Evolutionary conservation across 371 early-diverging fungal species (phyloP).

Genomic region (Chytridium lagenaria): DNA sequence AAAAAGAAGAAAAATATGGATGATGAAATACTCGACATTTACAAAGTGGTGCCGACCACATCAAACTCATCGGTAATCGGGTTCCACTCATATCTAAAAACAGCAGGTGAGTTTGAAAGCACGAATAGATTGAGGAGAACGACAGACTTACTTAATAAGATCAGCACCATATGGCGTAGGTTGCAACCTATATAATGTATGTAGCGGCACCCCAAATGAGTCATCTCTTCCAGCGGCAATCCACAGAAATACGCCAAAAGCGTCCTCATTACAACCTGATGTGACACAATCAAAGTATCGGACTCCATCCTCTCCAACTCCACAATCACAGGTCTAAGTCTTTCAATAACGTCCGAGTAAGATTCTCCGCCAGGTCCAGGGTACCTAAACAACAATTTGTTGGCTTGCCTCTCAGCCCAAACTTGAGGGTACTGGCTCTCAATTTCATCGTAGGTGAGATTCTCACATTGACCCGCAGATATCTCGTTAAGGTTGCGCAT

Average conservation of each 20-base stretch:
- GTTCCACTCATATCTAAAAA: conserved; percentile 39
- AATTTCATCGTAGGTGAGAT: conserved; percentile 68
- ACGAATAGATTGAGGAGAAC: conserved; percentile 22
- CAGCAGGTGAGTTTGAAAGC: not conserved
- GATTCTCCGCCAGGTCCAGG: conserved; percentile 88
- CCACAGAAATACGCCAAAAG: conserved; percentile 78
- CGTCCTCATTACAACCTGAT: conserved; percentile 71
- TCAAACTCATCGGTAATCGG: conserved; percentile 49
- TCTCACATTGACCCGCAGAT: conserved; percentile 76
- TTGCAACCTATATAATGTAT: conserved; percentile 64
- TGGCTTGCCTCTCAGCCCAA: conserved; percentile 64
- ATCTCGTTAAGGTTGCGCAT: conserved; percentile 78
- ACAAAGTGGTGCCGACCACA: conserved; percentile 33
- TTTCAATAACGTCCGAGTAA: conserved; percentile 84
- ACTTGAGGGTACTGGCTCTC: conserved; percentile 69
- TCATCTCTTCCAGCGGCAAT: conserved; percentile 73
- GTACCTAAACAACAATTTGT: conserved; percentile 82
- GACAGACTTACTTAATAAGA: conserved; percentile 34
- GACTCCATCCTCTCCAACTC: conserved; percentile 84
- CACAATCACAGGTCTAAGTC: conserved; percentile 80
- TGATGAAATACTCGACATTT: not conserved
- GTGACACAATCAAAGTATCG: conserved; percentile 77
- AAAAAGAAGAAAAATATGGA: not conserved
- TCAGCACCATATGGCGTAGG: conserved; percentile 88
- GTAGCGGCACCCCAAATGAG: conserved; percentile 64